Base-by-base conservation (phyloP, 2,329 filamentous ascomycete species). In the Penicillium sclerotigenum region DNA sequence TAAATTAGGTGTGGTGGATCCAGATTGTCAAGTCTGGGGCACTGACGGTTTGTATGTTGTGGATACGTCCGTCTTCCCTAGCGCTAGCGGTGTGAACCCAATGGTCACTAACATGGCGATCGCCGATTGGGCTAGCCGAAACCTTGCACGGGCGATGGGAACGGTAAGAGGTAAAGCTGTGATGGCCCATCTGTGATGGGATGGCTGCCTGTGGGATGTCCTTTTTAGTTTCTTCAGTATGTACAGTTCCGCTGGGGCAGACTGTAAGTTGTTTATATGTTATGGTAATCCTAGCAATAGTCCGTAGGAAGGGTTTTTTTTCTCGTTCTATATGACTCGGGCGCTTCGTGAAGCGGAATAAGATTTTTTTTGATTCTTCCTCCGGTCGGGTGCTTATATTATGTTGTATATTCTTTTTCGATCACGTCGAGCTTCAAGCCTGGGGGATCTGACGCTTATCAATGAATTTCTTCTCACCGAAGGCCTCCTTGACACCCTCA, bases 31-130 rank as follows among this genome's bases (percentile, higher is more conserved):
- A 59, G 77, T 81, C 24, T 80, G 78, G 77, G 78, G 72, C 9
- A 74, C 72, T 0, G 68, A 76, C 9, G 74, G 74, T 0, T 57
- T 81, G 26, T 80, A 79, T 58, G 76, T 81, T 14, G 71, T 76
- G 18, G 79, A 81, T 68, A 76, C 77, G 7, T 80, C 78, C 13
- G 75, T 80, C 2, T 79, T 81, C 61, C 79, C 79, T 4, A 79
- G 77, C 57, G 78, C 79, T 18, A 79, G 76, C 54, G 79, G 79
- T 11, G 79, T 80, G 26, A 81, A 81, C 48, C 79, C 79, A 3
- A 81, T 81, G 79, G 65, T 81, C 43, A 80, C 77, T 47, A 79
- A 75, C 52, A 79, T 81, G 79, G 79, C 74, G 5, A 78, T 81
- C 49, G 73, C 76, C 6, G 77, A 81, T 59, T 77, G 73, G 70